Percentiles rank a stretch among this genome's conserved stretches.
Evolutionary conservation across 306 rosid genomes (phyloP).

Genomic region (Quercus parvula): DNA sequence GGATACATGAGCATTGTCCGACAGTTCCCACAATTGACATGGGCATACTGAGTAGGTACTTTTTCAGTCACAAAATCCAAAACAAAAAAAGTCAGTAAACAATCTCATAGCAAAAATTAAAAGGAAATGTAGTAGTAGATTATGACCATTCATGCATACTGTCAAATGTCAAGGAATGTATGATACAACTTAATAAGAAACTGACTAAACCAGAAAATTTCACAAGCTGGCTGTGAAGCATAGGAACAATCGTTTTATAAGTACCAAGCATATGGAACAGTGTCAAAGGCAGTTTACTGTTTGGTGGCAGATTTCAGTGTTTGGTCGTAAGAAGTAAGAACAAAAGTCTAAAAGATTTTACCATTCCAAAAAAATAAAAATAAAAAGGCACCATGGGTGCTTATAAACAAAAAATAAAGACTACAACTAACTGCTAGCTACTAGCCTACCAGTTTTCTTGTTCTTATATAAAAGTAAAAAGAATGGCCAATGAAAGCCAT

Average conservation of each 20-base stretch:
- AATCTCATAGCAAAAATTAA: background rate
- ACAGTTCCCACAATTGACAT: slow-evolving; percentile 88
- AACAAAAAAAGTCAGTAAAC: slow-evolving; percentile 26
- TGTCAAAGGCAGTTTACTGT: background rate
- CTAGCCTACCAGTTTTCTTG: background rate
- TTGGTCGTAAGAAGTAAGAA: background rate
- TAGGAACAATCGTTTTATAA: background rate
- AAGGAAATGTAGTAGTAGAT: background rate
- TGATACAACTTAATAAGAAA: background rate
- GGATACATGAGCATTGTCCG: slow-evolving; percentile 93
- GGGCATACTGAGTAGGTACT: slow-evolving; percentile 75
- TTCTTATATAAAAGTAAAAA: background rate
- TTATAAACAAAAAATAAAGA: background rate
- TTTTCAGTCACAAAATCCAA: slow-evolving; percentile 33
- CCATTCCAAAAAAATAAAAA: background rate
- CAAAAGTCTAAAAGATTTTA: background rate
- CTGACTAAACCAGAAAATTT: background rate
- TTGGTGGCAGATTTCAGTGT: background rate
- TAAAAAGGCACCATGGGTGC: background rate
- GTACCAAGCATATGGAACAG: background rate
- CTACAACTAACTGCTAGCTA: background rate
- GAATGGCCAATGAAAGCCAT: background rate
- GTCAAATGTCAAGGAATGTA: background rate
- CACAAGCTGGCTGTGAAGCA: background rate
- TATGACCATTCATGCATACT: background rate